Conservation (phyloP, 2,329 filamentous ascomycete species). For the Trichoderma koningii region DNA sequence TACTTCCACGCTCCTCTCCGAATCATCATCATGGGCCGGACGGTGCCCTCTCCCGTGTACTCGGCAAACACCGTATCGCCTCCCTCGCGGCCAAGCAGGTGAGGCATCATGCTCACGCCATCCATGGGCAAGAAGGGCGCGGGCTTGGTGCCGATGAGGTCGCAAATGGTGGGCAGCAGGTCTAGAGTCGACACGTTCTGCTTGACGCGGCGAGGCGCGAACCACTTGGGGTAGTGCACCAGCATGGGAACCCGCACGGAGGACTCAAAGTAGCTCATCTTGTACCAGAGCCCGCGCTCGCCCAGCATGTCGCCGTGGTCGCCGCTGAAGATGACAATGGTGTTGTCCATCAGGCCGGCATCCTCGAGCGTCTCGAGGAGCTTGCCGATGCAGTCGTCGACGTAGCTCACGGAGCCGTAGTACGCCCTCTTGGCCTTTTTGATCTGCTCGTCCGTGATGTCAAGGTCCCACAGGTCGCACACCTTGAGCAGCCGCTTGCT, state of each 20-base stretch:
- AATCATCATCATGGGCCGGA: conserved; percentile 92
- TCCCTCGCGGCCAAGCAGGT: conserved; percentile 64
- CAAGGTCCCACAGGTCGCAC: conserved; percentile 80
- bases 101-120: conserved; percentile 77
- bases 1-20: conserved; percentile 88
- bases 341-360: conserved; percentile 79
- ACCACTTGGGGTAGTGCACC: conserved; percentile 76
- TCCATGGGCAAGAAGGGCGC: conserved; percentile 78
- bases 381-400: conserved; percentile 88
- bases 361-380: conserved; percentile 76
- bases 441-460: conserved; percentile 83
- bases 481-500: conserved; percentile 85
- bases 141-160: conserved; percentile 73
- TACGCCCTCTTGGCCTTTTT: conserved; percentile 84
- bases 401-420: conserved; percentile 90
- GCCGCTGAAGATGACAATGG: conserved; percentile 87
- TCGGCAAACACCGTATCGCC: conserved; percentile 91
- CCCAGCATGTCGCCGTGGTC: conserved; percentile 97
- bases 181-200: conserved; percentile 91
- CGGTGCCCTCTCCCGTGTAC: conserved; percentile 91
- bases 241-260: conserved; percentile 88
- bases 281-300: conserved; percentile 91
- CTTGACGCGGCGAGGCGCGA: conserved; percentile 72
- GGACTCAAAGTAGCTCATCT: conserved; percentile 95
- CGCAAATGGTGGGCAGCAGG: conserved; percentile 84